phyloP scores from a whole-genome alignment of 768 basidiomycete genomes.

The Agrocybe praecox region DNA sequence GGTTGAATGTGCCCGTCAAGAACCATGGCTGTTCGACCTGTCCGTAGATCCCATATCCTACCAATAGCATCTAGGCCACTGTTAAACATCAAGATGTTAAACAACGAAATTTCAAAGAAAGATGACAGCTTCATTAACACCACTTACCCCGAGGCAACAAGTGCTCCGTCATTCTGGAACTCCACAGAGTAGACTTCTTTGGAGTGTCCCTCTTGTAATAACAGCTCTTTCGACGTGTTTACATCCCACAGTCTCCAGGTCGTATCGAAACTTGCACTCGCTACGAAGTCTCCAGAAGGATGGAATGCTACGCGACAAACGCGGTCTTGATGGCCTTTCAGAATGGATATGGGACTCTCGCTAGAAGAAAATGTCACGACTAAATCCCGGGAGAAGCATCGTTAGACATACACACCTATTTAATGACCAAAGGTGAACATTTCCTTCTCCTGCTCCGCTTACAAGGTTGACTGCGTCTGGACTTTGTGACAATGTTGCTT shows the following conservation, averaged over 20 bases:
- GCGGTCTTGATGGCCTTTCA: conserved; percentile 89
- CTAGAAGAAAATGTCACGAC: conserved; percentile 37
- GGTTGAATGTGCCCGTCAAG: conserved; percentile 96
- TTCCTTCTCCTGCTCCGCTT: conserved; percentile 88
- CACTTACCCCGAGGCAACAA: conserved; percentile 89
- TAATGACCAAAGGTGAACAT: conserved; percentile 88
- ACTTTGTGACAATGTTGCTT: conserved; percentile 76
- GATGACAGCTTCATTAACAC: not conserved
- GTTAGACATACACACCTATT: conserved; percentile 66
- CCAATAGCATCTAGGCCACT: conserved; percentile 97
- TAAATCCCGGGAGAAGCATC: not conserved
- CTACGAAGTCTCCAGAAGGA: conserved; percentile 92
- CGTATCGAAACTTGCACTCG: conserved; percentile 95
- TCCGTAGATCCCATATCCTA: conserved; percentile 95
- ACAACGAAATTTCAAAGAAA: not conserved
- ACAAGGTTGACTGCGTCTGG: conserved; percentile 77
- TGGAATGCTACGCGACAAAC: conserved; percentile 96
- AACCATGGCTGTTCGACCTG: conserved; percentile 96
- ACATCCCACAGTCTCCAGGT: conserved; percentile 99
- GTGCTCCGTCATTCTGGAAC: conserved; percentile 93
- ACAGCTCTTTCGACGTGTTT: conserved; percentile 73
- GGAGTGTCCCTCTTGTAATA: conserved; percentile 95
- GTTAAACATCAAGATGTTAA: conserved; percentile 8
- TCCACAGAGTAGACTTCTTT: conserved; percentile 97
- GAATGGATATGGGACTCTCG: conserved; percentile 80